Conservation (phyloP, 805 yeast genomes). For the Candida bentonensis region DNA sequence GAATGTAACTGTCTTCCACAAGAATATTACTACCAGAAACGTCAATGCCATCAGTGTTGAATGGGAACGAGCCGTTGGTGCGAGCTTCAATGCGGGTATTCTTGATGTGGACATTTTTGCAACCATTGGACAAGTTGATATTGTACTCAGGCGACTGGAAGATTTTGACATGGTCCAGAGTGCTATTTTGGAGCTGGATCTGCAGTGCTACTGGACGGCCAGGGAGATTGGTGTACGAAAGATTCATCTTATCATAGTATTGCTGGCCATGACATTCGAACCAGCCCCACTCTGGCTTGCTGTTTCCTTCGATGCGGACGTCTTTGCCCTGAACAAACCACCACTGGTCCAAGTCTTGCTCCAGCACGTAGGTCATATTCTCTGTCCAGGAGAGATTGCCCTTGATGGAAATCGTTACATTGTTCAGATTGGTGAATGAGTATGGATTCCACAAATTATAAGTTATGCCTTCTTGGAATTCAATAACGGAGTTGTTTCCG, state of each 20-base stretch:
- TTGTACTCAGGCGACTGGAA: not conserved
- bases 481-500: not conserved
- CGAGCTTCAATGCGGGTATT: not conserved
- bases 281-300: not conserved
- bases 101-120: not conserved
- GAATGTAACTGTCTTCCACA: not conserved
- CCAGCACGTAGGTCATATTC: not conserved
- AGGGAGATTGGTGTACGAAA: not conserved
- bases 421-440: not conserved
- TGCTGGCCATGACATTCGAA: not conserved
- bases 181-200: not conserved
- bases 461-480: not conserved
- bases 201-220: not conserved
- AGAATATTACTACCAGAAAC: not conserved
- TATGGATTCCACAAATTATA: not conserved
- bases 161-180: not conserved
- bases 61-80: not conserved
- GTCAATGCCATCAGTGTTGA: not conserved
- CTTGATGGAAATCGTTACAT: not conserved
- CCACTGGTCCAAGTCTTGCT: not conserved
- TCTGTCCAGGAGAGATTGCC: not conserved
- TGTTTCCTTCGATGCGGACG: not conserved
- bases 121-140: not conserved
- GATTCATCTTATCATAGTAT: not conserved
- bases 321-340: not conserved